Conservation (phyloP, 2,329 filamentous ascomycete genomes). For the Aaosphaeria pasadenensis region DNA sequence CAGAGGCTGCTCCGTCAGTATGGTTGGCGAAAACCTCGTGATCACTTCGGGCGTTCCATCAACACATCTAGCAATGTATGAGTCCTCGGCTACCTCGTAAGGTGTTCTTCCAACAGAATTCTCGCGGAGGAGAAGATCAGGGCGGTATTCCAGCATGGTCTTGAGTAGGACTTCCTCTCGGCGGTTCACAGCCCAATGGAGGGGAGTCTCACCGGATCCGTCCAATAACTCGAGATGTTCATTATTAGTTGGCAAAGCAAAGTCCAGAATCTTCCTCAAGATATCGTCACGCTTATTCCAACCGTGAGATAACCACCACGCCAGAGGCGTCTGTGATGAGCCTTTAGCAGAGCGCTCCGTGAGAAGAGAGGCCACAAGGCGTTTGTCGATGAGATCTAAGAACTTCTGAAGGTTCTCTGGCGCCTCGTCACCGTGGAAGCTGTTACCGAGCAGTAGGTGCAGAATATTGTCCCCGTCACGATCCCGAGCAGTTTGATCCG, state of each 20-base stretch:
- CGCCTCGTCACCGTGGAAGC: constrained; percentile 31
- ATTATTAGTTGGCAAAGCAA: constrained; percentile 40
- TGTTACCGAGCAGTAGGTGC: constrained; percentile 52
- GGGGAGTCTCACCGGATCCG: constrained; percentile 61
- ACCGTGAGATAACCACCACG: constrained; percentile 31
- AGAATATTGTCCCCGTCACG: constrained; percentile 63
- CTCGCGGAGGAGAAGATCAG: constrained; percentile 64
- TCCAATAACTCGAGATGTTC: constrained; percentile 58
- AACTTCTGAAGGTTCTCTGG: constrained; percentile 34
- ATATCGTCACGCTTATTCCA: constrained; percentile 1
- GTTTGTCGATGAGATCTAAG: constrained; percentile 57
- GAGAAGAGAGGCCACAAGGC: constrained; percentile 57
- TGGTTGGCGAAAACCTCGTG: not conserved
- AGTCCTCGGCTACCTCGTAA: constrained; percentile 62
- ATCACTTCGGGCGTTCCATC: constrained; percentile 10
- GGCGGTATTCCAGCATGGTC: constrained; percentile 54
- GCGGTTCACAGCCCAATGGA: constrained; percentile 56
- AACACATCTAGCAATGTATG: constrained; percentile 41
- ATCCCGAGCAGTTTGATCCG: constrained; percentile 66
- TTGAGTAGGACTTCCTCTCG: constrained; percentile 38
- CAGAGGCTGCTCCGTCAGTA: not conserved
- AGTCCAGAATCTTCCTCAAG: constrained; percentile 26
- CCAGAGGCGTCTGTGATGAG: constrained; percentile 62
- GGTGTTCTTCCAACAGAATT: constrained; percentile 76
- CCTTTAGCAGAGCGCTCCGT: constrained; percentile 54